phyloP scores from a whole-genome alignment of 371 early-diverging fungal genomes.

The Lichtheimia hyalospora region DNA sequence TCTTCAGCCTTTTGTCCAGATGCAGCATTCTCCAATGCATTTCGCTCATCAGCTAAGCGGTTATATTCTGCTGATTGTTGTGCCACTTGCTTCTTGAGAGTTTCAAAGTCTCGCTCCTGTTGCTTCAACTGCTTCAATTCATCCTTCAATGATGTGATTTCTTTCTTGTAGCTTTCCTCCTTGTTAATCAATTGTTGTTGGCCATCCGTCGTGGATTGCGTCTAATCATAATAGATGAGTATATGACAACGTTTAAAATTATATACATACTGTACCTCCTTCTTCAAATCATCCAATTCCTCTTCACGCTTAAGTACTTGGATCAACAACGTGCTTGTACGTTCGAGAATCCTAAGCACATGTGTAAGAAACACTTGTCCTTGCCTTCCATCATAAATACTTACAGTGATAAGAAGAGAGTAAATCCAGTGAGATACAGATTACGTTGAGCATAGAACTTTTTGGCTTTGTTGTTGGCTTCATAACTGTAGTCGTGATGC shows the following conservation, averaged over 20 bases:
- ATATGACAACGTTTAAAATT: not conserved
- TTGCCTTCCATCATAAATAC: not conserved
- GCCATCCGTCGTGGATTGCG: conserved; percentile 18
- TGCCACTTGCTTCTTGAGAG: conserved; percentile 76
- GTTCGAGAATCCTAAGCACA: conserved; percentile 61
- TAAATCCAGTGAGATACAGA: conserved; percentile 86
- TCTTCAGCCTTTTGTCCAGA: conserved; percentile 13
- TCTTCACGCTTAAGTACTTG: conserved; percentile 71
- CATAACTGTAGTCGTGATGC: conserved; percentile 47
- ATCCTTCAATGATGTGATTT: conserved; percentile 26
- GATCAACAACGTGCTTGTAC: conserved; percentile 72
- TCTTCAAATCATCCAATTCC: conserved; percentile 56
- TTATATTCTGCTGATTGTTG: conserved; percentile 74
- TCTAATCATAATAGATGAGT: conserved; percentile 7
- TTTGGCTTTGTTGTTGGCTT: conserved; percentile 65
- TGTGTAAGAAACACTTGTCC: not conserved
- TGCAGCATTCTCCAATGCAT: conserved; percentile 50
- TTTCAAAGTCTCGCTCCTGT: conserved; percentile 65
- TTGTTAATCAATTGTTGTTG: conserved; percentile 33
- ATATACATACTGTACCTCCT: conserved; percentile 35
- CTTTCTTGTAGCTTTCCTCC: conserved; percentile 29
- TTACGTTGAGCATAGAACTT: conserved; percentile 91
- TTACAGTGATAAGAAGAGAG: conserved; percentile 81
- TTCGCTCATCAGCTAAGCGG: conserved; percentile 72
- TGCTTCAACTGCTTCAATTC: conserved; percentile 57